A percentile compares a stretch with the other conserved stretches of the same genome.
Evolutionary conservation across 805 yeast species (phyloP).

Genomic region (Myxozyma udenii): DNA sequence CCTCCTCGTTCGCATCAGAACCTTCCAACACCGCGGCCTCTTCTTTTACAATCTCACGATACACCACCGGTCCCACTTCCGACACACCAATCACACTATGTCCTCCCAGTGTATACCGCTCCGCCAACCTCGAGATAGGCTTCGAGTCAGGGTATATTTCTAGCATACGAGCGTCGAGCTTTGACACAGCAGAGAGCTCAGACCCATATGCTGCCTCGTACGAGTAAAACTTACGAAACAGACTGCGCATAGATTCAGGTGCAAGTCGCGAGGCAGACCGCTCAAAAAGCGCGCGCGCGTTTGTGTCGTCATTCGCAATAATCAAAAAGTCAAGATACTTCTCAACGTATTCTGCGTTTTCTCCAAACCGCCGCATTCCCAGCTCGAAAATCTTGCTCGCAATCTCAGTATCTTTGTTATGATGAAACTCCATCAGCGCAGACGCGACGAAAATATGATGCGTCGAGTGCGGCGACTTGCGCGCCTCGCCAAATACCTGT

Average conservation of each 20-base stretch:
- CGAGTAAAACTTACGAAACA: conserved; percentile 58
- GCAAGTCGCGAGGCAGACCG: conserved; percentile 59
- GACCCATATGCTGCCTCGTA: conserved; percentile 66
- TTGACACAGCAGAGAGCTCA: conserved; percentile 61
- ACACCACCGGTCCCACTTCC: conserved; percentile 20
- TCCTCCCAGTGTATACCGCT: conserved; percentile 36
- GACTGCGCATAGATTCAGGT: conserved; percentile 41
- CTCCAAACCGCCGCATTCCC: conserved; percentile 57
- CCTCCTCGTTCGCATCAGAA: not conserved
- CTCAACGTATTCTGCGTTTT: conserved; percentile 46
- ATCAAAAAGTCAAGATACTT: conserved; percentile 73
- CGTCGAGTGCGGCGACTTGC: conserved; percentile 61
- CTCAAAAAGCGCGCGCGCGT: conserved; percentile 81
- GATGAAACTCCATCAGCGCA: conserved; percentile 73
- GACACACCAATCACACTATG: conserved; percentile 16
- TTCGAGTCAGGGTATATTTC: conserved; percentile 63
- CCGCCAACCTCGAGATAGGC: conserved; percentile 40
- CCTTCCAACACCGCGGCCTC: not conserved
- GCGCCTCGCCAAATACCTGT: conserved; percentile 61
- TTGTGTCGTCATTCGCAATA: conserved; percentile 62
- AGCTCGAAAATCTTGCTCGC: conserved; percentile 75
- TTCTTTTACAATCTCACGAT: conserved; percentile 11
- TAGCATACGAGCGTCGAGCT: conserved; percentile 63
- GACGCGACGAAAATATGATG: conserved; percentile 77
- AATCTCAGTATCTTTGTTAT: conserved; percentile 54